These are phyloP conservation scores for Hansenula anomala DNA, from an alignment of 1,139 yeast genomes.

Conservation along the genomic window DNA sequence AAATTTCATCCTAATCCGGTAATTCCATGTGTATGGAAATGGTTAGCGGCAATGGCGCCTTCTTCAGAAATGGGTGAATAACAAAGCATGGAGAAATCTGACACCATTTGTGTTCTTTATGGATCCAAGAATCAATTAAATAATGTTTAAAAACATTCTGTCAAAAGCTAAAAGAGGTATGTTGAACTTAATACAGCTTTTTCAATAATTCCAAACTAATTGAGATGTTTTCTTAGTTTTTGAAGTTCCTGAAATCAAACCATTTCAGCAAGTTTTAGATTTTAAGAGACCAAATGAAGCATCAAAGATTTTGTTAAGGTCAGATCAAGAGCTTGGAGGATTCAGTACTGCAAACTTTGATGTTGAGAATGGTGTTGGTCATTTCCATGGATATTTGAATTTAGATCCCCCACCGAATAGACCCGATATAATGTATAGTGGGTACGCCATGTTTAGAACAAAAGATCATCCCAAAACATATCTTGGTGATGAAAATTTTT, in stretches of 20 bases:
- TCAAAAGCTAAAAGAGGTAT: not conserved
- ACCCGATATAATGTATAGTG: conserved; percentile 67
- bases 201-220: too few relatives aligned
- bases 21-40: not conserved
- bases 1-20: not conserved
- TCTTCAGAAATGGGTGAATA: too few relatives aligned
- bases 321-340: conserved; percentile 77
- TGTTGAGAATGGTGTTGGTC: conserved; percentile 36
- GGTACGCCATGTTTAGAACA: conserved; percentile 87
- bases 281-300: conserved; percentile 46
- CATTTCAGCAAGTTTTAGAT: conserved; percentile 42
- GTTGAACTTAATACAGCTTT: too few relatives aligned
- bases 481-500: conserved; percentile 35
- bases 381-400: conserved; percentile 68
- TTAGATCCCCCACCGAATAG: conserved; percentile 68
- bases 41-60: not conserved
- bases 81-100: not conserved
- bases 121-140: too few relatives aligned
- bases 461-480: conserved; percentile 39
- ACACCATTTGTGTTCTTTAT: too few relatives aligned
- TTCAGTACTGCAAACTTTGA: conserved; percentile 61
- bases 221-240: too few relatives aligned
- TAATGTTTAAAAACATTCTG: not conserved
- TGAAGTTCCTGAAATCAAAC: conserved; percentile 15
- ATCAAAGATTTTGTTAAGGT: conserved; percentile 49